Evolutionary conservation across 2,329 filamentous ascomycete genomes (phyloP), one percentile per base, ranked within the genome.

Genomic region (Penicillium fuscoglaucum): DNA sequence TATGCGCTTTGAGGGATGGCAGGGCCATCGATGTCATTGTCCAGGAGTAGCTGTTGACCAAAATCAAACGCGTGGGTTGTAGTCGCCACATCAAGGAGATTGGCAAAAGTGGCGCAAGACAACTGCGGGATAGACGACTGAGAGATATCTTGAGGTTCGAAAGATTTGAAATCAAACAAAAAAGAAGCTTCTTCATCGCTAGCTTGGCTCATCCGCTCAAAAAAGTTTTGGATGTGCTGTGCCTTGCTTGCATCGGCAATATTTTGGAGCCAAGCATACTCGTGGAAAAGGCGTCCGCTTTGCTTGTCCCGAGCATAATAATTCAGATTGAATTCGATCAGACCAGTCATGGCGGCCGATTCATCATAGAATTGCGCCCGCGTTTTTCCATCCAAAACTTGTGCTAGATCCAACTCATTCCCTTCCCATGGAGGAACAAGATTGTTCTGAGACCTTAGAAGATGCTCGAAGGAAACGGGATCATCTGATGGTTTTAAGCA

Each of bases 21-120:
- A n/a, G 83, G 82, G 0, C 82, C 83, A 62, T 85, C 83, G 15
- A 83, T 62, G 61, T 84, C 83, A 10, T 77, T 65, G 0, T 79
- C 80, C 55, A 80, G 78, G 1, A 87, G 70, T 13, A 87, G 70
- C 79, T 80, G 84, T 33, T 78, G 74, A 4, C 81, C 83, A 53
- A 86, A 74, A 17, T 79, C 76, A 58, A 77, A 81, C 8, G 77
- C 70, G 51, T 76, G 75, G 15, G 78, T 73, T 21, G 78, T 73
- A 0, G 78, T 82, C 24, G 78, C 73, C 29, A 85, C 64, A 58
- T 84, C 80, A 24, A 87, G 72, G 26, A 86, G 69, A 24, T 76
- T 74, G 2, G 79, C 82, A 44, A 86, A 71, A 2, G 82, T 76
- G 6, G 75, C 68, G 10, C 76, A 65, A 3, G 83, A 82, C 19